Evolutionary conservation across 352 stramenopile genomes (phyloP).

Genomic region (Phytophthora sp.): DNA sequence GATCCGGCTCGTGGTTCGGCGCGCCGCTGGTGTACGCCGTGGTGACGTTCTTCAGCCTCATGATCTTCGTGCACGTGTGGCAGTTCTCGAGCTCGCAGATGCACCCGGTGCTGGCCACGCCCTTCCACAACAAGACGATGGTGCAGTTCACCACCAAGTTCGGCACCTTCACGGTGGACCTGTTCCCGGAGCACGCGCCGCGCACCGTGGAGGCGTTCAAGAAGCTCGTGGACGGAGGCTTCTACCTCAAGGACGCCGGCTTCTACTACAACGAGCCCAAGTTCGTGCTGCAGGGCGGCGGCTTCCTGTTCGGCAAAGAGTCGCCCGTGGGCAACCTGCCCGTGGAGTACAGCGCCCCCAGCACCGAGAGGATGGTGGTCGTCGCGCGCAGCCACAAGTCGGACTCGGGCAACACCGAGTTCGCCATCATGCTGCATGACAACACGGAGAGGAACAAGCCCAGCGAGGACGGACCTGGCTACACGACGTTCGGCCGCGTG

Average conservation of each 20-base stretch:
- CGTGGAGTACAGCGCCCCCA: slow-evolving; percentile 84
- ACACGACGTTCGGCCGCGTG: slow-evolving; percentile 82
- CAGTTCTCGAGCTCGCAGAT: slow-evolving; percentile 58
- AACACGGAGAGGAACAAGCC: slow-evolving; percentile 77
- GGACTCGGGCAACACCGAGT: slow-evolving; percentile 80
- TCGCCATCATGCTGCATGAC: slow-evolving; percentile 87
- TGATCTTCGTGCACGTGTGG: slow-evolving; percentile 69
- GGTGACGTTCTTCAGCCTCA: slow-evolving; percentile 58
- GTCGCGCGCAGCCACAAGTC: slow-evolving; percentile 73
- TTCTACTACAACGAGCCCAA: slow-evolving; percentile 89
- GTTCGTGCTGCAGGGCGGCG: slow-evolving; percentile 80
- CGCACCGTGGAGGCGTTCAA: slow-evolving; percentile 76
- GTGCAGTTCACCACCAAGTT: slow-evolving; percentile 82
- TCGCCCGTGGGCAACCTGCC: slow-evolving; percentile 73
- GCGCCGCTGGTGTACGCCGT: slow-evolving; percentile 46
- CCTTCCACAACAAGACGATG: slow-evolving; percentile 86
- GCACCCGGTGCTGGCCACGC: slow-evolving; percentile 52
- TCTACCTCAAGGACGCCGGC: slow-evolving; percentile 73
- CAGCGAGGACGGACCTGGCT: slow-evolving; percentile 65
- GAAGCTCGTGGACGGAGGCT: slow-evolving; percentile 67
- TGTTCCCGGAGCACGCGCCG: slow-evolving; percentile 81
- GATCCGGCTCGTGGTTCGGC: slow-evolving; percentile 41
- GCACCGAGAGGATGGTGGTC: slow-evolving; percentile 83
- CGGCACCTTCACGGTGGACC: slow-evolving; percentile 76
- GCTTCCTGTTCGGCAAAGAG: slow-evolving; percentile 72